phyloP scores from a whole-genome alignment of 106 monocot species.

The Acorus calamus region DNA sequence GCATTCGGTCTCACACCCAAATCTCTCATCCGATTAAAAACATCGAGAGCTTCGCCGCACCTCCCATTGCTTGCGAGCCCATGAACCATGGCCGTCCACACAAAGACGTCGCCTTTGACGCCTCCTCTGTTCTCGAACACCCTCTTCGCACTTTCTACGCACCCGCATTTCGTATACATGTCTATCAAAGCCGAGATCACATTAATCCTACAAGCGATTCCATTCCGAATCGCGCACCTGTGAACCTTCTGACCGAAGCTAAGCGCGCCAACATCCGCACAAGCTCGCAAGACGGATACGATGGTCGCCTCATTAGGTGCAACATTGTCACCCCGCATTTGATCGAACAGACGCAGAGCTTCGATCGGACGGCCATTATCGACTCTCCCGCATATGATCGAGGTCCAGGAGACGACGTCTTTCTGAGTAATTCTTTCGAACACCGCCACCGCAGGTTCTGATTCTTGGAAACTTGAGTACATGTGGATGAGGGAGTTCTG shows the following conservation, averaged over 20 bases:
- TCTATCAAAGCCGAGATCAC: constrained; percentile 13
- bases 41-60: constrained; percentile 28
- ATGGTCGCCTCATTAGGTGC: constrained; percentile 18
- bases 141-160: constrained; percentile 10
- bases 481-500: constrained; percentile 16
- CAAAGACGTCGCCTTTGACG: constrained; percentile 9
- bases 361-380: constrained; percentile 7
- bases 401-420: constrained; percentile 24
- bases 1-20: constrained; percentile 20
- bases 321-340: constrained; percentile 1
- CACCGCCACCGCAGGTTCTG: constrained; percentile 8
- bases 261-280: constrained; percentile 14
- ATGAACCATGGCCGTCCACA: constrained; percentile 39
- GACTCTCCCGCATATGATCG: not conserved
- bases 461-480: constrained; percentile 11
- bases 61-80: constrained; percentile 36
- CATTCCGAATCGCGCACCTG: not conserved
- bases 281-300: constrained; percentile 18
- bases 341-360: constrained; percentile 9
- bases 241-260: constrained; percentile 8
- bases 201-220: constrained; percentile 5
- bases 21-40: constrained; percentile 31
- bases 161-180: constrained; percentile 29
- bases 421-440: constrained; percentile 18
- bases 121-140: constrained; percentile 6